These are phyloP conservation scores for Xerophyta viscosa DNA, from an alignment of 106 monocot genomes.

Conservation along the genomic window DNA sequence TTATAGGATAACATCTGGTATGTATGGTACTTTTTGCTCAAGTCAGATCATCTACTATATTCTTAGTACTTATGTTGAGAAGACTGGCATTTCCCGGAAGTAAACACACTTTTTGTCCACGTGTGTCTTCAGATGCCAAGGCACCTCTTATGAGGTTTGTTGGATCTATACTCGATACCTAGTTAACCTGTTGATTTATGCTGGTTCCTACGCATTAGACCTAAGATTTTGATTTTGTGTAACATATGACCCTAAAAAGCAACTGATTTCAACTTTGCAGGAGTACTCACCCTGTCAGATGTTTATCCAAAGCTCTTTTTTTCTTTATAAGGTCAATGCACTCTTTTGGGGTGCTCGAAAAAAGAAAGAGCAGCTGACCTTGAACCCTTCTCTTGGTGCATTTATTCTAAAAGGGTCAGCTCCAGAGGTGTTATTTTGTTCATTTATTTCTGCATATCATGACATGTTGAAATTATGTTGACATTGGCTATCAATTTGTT, in stretches of 20 bases:
- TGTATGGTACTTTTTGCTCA: too few species aligned
- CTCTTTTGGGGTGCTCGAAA: conserved; percentile 73
- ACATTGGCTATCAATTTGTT: conserved; percentile 4
- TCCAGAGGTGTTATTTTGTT: conserved; percentile 32
- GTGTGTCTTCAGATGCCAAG: too few species aligned
- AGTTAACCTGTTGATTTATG: neutral
- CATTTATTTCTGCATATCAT: neutral
- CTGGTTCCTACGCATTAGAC: neutral
- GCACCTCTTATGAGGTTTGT: too few species aligned
- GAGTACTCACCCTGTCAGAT: conserved; percentile 4
- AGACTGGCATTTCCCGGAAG: too few species aligned
- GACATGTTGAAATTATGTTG: neutral
- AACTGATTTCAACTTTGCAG: conserved; percentile 8
- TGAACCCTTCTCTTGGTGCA: conserved; percentile 47
- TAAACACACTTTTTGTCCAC: too few species aligned
- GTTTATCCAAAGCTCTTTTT: neutral
- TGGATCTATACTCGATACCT: too few species aligned
- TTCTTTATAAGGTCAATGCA: conserved; percentile 38
- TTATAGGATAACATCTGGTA: too few species aligned
- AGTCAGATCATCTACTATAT: too few species aligned
- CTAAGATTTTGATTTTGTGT: too few species aligned
- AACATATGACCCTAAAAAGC: neutral
- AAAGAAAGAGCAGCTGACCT: conserved; percentile 17
- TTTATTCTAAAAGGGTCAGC: conserved; percentile 39
- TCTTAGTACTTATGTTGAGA: too few species aligned